Conservation (phyloP, 2,329 filamentous ascomycete genomes). For the Cryphonectria naterciae region DNA sequence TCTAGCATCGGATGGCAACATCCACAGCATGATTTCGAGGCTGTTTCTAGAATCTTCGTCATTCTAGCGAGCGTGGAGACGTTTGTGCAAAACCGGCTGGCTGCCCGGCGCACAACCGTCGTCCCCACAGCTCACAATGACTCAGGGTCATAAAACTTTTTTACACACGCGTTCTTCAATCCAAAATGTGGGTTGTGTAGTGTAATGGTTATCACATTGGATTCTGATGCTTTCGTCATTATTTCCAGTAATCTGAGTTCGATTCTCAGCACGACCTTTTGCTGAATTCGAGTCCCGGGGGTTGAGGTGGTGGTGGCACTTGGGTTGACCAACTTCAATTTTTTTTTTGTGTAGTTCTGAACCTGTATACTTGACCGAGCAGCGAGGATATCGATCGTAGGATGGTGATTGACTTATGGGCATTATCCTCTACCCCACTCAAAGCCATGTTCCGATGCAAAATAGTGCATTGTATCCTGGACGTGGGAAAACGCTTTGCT, state of each 20-base stretch:
- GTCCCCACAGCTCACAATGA: slow-evolving; percentile 3
- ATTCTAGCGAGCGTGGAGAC: not conserved
- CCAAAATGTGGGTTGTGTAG: slow-evolving; percentile 14
- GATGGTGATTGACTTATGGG: too few relatives aligned
- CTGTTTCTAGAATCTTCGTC: not conserved
- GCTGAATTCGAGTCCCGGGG: not conserved
- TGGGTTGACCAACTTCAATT: not conserved
- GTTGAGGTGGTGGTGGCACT: not conserved
- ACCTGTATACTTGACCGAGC: too few relatives aligned
- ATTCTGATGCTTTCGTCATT: slow-evolving; percentile 18
- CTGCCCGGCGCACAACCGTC: not conserved
- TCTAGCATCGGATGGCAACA: not conserved
- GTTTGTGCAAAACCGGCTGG: not conserved
- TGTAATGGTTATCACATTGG: slow-evolving; percentile 30
- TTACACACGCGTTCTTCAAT: not conserved
- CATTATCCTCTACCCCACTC: too few relatives aligned
- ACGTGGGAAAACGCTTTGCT: not conserved
- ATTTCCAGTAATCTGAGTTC: slow-evolving; percentile 24
- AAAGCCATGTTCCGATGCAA: not conserved
- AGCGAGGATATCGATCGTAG: not conserved
- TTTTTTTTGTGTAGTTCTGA: slow-evolving; percentile 36
- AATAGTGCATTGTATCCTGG: not conserved
- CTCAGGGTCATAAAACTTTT: not conserved
- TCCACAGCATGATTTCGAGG: not conserved
- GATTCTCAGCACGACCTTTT: slow-evolving; percentile 21